Base-by-base conservation (phyloP, 2,329 filamentous ascomycete genomes). In the Orbilia ellipsospora region DNA sequence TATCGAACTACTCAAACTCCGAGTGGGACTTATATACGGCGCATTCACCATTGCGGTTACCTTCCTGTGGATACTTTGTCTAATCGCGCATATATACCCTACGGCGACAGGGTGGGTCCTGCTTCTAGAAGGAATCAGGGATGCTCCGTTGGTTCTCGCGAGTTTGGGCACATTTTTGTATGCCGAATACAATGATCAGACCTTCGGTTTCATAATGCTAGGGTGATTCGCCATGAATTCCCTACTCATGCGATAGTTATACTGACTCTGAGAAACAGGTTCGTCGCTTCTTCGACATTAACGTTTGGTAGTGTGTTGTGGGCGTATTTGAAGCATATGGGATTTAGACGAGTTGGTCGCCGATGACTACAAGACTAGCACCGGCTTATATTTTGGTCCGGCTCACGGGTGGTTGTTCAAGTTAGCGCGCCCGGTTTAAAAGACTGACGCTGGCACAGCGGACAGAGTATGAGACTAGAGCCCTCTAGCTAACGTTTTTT, bases 1-100 rank as follows among this genome's bases (percentile, higher is more conserved):
- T 1, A 36, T 36, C 31, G 31, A 36, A 36, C 31, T 36, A 6
- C 5, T 36, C 10, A 7, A 36, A 36, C 10, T 36, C 31, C 31
- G 31, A 6, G 31, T 10, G 31, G 31, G 6, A 36, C 31, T 50
- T 28, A 48, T n/a, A 13, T 63, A 52, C 26, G 8, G 7, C n/a
- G 4, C 20, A 2, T 63, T 40, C 18, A 54, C 26, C 3, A 7
- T 63, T 15, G 8, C 26, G 26, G 10, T 63, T 15, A 54, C 28
- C 4, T 2, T 51, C 6, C 2, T 23, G 1, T 63, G 60, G 45
- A 42, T 54, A 7, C 1, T 44, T 20, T 54, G 45, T 40, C 26
- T 63, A 1, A n/a, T 44, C 15, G 40, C 15, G 20, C 28, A 63
- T 28, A 23, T 42, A 16, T 63, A 52, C 16, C 60, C 60, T 1